Percentiles rank a stretch among this genome's conserved stretches.
Evolutionary conservation across 352 stramenopile species (phyloP).

Genomic region (Phytophthora hibernalis): DNA sequence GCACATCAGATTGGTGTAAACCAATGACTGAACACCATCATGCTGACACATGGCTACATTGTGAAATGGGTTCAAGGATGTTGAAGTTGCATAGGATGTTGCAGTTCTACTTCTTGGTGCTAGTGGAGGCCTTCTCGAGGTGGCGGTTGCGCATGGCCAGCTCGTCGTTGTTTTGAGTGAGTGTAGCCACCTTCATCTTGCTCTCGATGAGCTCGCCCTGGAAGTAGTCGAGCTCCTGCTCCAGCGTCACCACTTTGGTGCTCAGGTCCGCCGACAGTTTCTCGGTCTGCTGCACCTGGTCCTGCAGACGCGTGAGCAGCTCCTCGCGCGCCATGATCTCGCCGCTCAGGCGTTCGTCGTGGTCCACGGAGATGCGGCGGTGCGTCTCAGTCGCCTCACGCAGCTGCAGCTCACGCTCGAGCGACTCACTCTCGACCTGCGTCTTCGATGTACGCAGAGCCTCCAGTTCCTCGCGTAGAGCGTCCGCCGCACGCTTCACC

Average conservation of each 20-base stretch:
- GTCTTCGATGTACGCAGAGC: constrained; percentile 56
- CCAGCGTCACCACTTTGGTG: constrained; percentile 51
- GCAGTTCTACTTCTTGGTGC: constrained; percentile 35
- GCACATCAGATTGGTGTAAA: constrained; percentile 12
- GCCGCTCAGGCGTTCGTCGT: constrained; percentile 52
- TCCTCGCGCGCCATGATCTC: constrained; percentile 65
- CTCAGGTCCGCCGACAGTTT: constrained; percentile 43
- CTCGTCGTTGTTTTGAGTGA: constrained; percentile 81
- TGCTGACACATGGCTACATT: constrained; percentile 31
- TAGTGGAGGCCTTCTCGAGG: constrained; percentile 52
- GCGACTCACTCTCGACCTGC: constrained; percentile 59
- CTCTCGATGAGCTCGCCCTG: constrained; percentile 83
- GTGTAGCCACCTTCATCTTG: constrained; percentile 83
- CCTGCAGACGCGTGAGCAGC: constrained; percentile 48
- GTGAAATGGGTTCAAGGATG: not conserved
- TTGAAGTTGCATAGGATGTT: constrained; percentile 20
- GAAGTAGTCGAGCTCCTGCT: constrained; percentile 87
- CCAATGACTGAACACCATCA: constrained; percentile 1
- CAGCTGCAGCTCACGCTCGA: constrained; percentile 48
- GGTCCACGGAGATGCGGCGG: constrained; percentile 41
- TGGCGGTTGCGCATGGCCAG: constrained; percentile 65
- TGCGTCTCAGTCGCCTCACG: constrained; percentile 58
- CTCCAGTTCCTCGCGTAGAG: constrained; percentile 57
- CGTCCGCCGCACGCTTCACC: constrained; percentile 57
- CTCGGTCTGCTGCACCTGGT: constrained; percentile 44